Percentiles rank a stretch among this genome's conserved stretches.
These are phyloP conservation scores for Termitomyces eurrhizus DNA, from an alignment of 768 basidiomycete species.

Conservation along the genomic window DNA sequence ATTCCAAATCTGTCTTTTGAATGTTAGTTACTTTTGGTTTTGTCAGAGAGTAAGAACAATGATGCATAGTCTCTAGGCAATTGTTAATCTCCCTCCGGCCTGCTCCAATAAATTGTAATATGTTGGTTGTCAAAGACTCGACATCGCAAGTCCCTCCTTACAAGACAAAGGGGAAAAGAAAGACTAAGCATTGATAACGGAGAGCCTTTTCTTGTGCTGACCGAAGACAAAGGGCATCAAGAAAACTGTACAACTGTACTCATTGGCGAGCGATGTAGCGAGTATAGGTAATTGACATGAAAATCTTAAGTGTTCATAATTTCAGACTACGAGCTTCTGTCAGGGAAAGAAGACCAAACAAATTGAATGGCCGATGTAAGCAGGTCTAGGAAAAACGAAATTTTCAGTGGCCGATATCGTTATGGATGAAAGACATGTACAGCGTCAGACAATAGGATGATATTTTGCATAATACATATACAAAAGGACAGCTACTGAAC, in stretches of 20 bases:
- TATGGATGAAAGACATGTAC: neutral
- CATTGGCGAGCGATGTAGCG: too few species aligned
- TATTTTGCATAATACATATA: neutral
- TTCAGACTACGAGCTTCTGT: neutral
- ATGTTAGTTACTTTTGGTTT: neutral
- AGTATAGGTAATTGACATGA: neutral
- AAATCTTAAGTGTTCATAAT: neutral
- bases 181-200: neutral
- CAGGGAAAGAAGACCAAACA: neutral
- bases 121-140: neutral
- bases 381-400: neutral
- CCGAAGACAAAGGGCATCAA: neutral
- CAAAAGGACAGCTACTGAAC: neutral
- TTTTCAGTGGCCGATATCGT: neutral
- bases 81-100: neutral
- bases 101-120: neutral
- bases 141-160: neutral
- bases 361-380: neutral
- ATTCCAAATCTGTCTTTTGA: too few species aligned
- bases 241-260: neutral
- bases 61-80: neutral
- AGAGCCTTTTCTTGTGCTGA: neutral
- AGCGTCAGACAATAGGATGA: neutral
- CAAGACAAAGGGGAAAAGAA: neutral
- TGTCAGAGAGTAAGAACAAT: neutral